These are phyloP conservation scores for Eucalyptus cloeziana DNA, from an alignment of 345 rosid genomes.

Conservation along the genomic window DNA sequence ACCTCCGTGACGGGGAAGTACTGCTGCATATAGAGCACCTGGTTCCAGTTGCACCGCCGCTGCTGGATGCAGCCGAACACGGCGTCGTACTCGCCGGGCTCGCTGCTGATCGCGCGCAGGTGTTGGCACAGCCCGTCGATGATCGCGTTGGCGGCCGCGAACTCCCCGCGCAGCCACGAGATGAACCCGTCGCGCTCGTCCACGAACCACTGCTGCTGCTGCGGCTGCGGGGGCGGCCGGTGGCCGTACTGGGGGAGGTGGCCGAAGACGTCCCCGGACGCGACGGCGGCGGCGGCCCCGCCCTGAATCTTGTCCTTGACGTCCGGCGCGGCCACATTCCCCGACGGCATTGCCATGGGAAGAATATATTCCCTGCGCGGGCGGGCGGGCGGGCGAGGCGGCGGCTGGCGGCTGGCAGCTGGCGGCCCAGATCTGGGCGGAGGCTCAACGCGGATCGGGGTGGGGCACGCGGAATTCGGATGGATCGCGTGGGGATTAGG, in stretches of 20 bases:
- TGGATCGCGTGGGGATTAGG: neutral
- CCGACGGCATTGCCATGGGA: constrained; percentile 76
- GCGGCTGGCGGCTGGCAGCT: neutral
- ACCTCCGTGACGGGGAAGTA: constrained; percentile 56
- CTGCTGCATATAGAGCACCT: constrained; percentile 76
- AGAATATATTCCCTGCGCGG: neutral
- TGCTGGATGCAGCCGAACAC: constrained; percentile 50
- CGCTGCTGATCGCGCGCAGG: constrained; percentile 53
- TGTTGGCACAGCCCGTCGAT: constrained; percentile 73
- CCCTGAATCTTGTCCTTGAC: constrained; percentile 58
- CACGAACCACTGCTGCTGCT: constrained; percentile 32
- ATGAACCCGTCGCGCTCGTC: constrained; percentile 81
- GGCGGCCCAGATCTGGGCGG: neutral
- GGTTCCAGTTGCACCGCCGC: constrained; percentile 69
- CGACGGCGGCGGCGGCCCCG: constrained; percentile 1
- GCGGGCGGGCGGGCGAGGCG: neutral
- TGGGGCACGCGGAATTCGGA: neutral
- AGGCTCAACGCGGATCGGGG: neutral
- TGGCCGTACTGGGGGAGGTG: constrained; percentile 3
- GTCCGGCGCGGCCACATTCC: constrained; percentile 40
- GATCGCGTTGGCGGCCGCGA: constrained; percentile 90
- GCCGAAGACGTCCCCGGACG: neutral
- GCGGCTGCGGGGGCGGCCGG: constrained; percentile 6
- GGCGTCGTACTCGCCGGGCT: constrained; percentile 55
- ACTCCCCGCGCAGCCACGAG: constrained; percentile 81